Percentiles rank a stretch among this genome's conserved stretches.
Evolutionary conservation across 176 grass and related monocot genomes (phyloP).

Genomic region (Oryza nivara): DNA sequence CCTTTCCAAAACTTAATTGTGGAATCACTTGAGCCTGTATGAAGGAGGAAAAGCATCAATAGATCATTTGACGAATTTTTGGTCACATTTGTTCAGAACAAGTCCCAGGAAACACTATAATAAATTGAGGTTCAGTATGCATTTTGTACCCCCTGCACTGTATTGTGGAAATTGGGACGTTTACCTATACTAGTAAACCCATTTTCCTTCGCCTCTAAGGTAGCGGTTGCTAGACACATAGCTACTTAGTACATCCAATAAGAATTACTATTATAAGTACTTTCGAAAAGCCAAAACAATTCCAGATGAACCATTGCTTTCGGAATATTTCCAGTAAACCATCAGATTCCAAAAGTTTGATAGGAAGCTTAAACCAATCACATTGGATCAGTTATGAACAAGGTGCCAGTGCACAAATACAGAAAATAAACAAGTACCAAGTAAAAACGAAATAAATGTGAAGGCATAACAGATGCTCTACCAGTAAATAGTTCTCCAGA

Average conservation of each 20-base stretch:
- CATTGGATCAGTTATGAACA: neutral
- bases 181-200: neutral
- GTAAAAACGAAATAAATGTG: constrained; percentile 22
- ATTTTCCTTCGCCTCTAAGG: neutral
- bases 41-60: constrained; percentile 12
- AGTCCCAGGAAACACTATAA: neutral
- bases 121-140: neutral
- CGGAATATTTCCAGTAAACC: neutral
- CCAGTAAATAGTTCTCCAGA: constrained; percentile 85
- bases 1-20: constrained; percentile 98
- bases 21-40: constrained; percentile 89
- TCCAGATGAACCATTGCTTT: constrained; percentile 7
- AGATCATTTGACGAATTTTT: constrained; percentile 7
- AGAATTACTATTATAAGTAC: neutral
- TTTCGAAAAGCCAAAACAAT: neutral
- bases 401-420: neutral
- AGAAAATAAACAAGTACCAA: constrained; percentile 20
- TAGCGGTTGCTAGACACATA: neutral
- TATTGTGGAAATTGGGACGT: neutral
- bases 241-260: constrained; percentile 6
- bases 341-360: constrained; percentile 11
- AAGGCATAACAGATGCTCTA: constrained; percentile 42
- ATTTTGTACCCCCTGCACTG: neutral
- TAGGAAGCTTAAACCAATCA: neutral
- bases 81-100: neutral